A percentile compares a stretch with the other conserved stretches of the same genome.
phyloP scores from a whole-genome alignment of 1,139 yeast species.

The Scheffersomyces titani region DNA sequence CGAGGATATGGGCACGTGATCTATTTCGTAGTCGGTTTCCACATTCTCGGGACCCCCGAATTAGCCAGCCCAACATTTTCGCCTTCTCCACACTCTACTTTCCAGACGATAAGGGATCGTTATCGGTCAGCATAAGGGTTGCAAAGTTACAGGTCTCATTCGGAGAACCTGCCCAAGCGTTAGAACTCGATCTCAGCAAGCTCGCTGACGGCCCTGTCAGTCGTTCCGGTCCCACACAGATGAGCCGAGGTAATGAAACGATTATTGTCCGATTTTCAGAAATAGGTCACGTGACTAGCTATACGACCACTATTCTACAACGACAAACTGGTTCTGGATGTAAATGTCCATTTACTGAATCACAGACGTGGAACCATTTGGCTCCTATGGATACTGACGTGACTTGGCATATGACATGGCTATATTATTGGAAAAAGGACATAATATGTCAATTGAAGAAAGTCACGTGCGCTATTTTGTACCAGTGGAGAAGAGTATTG shows the following conservation, averaged over 20 bases:
- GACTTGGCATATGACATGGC: background rate
- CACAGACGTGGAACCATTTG: background rate
- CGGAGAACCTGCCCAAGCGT: background rate
- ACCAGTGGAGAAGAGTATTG: background rate
- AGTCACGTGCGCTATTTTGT: background rate
- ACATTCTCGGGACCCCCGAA: background rate
- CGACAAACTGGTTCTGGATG: background rate
- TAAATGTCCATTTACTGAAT: background rate
- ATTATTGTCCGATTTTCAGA: background rate
- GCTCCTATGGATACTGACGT: background rate
- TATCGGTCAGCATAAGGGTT: background rate
- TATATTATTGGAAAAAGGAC: background rate
- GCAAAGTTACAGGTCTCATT: background rate
- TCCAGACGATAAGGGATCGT: background rate
- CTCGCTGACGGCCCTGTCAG: background rate
- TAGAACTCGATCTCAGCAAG: background rate
- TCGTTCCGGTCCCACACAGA: background rate
- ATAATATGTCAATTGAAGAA: background rate
- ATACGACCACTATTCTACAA: background rate
- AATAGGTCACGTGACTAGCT: background rate
- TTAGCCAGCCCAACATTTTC: conserved; percentile 1
- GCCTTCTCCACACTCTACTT: background rate
- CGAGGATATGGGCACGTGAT: background rate
- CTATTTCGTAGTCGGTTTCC: background rate
- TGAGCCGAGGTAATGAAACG: background rate